Evolutionary conservation across 2,329 filamentous ascomycete genomes (phyloP).

Genomic region (Epichloe sp.): DNA sequence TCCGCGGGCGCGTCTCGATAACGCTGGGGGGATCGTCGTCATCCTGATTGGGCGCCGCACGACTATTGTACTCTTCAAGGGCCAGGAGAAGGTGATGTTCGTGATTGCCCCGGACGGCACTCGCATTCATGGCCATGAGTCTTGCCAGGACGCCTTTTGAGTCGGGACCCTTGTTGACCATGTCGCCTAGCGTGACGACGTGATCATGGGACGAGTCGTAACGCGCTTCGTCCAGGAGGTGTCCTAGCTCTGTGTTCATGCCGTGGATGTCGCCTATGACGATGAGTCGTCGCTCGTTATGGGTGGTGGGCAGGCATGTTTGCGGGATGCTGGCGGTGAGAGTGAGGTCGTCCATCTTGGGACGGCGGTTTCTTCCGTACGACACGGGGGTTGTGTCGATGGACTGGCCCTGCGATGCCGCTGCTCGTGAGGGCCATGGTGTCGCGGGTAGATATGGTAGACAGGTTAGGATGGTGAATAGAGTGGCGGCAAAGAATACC

Average conservation of each 20-base stretch:
- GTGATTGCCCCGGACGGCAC: slow-evolving; percentile 81
- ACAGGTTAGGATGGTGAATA: background rate
- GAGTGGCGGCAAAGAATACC: background rate
- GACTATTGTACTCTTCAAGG: slow-evolving; percentile 23
- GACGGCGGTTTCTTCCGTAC: background rate
- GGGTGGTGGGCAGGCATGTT: slow-evolving; percentile 18
- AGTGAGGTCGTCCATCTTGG: slow-evolving; percentile 13
- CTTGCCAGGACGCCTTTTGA: slow-evolving; percentile 64
- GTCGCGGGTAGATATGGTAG: background rate
- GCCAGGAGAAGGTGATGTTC: slow-evolving; percentile 74
- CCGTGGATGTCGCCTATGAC: slow-evolving; percentile 91
- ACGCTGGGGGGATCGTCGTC: slow-evolving; percentile 10
- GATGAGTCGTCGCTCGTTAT: slow-evolving; percentile 48
- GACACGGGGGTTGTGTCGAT: background rate
- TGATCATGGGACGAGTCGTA: slow-evolving; percentile 52
- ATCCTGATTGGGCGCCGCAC: slow-evolving; percentile 12
- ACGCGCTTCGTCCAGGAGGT: slow-evolving; percentile 51
- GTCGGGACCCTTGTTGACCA: slow-evolving; percentile 79
- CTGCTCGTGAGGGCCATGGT: background rate
- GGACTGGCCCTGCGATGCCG: background rate
- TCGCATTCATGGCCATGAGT: slow-evolving; percentile 60
- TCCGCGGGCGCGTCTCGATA: slow-evolving; percentile 19
- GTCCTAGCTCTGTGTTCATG: slow-evolving; percentile 53
- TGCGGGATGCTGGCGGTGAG: slow-evolving; percentile 19
- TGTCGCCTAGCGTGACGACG: slow-evolving; percentile 63